A percentile compares a stretch with the other conserved stretches of the same genome.
Conservation (phyloP, 805 yeast genomes). For the Komagataella pastoris region DNA sequence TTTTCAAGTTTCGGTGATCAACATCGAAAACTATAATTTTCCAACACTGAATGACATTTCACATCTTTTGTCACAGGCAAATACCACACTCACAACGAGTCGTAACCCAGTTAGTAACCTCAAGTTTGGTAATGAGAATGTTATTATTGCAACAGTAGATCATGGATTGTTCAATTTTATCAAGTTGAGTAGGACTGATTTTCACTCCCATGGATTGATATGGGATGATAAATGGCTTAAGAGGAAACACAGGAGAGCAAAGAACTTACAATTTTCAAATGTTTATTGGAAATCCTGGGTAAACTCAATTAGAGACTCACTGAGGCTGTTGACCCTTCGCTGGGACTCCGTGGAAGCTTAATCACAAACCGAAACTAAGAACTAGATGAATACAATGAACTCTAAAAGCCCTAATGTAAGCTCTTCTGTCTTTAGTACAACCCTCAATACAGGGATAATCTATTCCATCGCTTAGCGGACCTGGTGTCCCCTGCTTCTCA, state of each 20-base stretch:
- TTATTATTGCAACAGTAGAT: slow-evolving; percentile 51
- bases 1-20: slow-evolving; percentile 52
- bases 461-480: neutral
- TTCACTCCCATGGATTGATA: slow-evolving; percentile 15
- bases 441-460: neutral
- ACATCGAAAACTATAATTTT: slow-evolving; percentile 26
- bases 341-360: neutral
- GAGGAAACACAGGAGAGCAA: neutral
- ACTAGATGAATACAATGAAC: neutral
- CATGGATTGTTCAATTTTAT: slow-evolving; percentile 63
- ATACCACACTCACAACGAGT: slow-evolving; percentile 2
- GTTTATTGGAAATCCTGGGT: neutral
- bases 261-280: slow-evolving; percentile 5
- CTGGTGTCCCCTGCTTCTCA: neutral
- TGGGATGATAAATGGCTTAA: slow-evolving; percentile 15
- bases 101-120: neutral
- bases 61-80: slow-evolving; percentile 16
- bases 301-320: neutral
- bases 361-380: neutral
- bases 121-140: slow-evolving; percentile 1
- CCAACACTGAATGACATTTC: slow-evolving; percentile 33
- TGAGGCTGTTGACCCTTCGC: neutral
- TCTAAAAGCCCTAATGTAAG: neutral
- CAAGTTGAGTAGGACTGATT: slow-evolving; percentile 36
- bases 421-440: no score